Evolutionary conservation across 768 basidiomycete species (phyloP), one percentile per base, ranked within the genome.

Genomic region (Boletus speciosus): DNA sequence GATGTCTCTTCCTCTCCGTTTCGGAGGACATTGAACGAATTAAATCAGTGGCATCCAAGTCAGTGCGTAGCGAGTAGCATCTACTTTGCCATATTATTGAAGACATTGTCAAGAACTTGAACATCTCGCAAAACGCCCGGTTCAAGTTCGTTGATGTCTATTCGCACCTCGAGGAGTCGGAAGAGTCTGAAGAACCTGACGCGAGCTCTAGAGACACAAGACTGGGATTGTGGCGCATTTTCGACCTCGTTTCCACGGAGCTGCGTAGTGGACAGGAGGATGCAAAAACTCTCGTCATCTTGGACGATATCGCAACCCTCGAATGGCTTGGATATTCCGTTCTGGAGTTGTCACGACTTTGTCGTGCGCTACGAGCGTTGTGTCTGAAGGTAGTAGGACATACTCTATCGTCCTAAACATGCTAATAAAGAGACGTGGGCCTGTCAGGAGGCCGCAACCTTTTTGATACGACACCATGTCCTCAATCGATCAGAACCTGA

Each of bases 221-320:
- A 27, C 34, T 61, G 4, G 51, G 49, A 32, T 27, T 78, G n/a
- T 69, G 67, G 25, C 59, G 63, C 1, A 60, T 79, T 7, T 67
- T 76, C 37, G 72, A 80, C 15, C 60, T 71, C 12, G 63, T 78
- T 14, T 64, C 70, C 2, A 55, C 64, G 9, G 56, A 61, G 6
- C 56, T 79, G 8, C 49, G 21, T 4, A 45, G 56, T 14, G 51
- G 29, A 23, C 21, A 45, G 1, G 56, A 44, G 7, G 52, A 61
- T 0, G 54, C 56, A 31, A 61, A 63, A 8, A 49, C 63, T 10
- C 68, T 89, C 12, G 74, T 91, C 21, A 79, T 92, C 41, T 61
- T 91, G n/a, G 90, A 92, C 57, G 86, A 88, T 50, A 72, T 88
- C 40, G 68, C 85, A 0, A 74, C 79, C 38, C 75, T 91, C 1